Base-by-base conservation (phyloP, 2,329 filamentous ascomycete genomes). In the Rutstroemia sp. region DNA sequence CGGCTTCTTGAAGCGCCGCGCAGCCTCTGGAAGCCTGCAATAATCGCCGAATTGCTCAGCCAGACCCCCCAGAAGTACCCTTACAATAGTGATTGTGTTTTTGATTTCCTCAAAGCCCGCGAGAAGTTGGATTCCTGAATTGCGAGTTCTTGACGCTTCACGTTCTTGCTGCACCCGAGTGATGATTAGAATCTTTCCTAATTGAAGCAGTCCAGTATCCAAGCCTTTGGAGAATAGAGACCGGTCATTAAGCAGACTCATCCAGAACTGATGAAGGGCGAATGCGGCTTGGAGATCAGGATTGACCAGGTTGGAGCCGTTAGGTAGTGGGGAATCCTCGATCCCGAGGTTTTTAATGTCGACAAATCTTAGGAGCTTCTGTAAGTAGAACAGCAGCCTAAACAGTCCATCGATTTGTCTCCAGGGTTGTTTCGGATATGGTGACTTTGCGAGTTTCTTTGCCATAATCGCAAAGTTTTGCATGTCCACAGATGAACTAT, bases 231-330 rank as follows among this genome's bases (percentile, higher is more conserved):
- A 19, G 12, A 30, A 46, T 4, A 62, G 47, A 16, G 57, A 58
- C 4, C 59, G 58, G 37, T 60, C 58, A 30, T 63, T 59, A 12
- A 63, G 44, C 18, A 54, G 49, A 12, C 56, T 58, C 38, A 61
- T 57, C 51, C 51, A 62, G 23, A 55, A 56, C 34, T 59, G 45
- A 45, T 61, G 58, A 21, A 63, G 46, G 10, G 49, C 44, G 57
- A 58, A 62, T 5, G 57, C 44, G n/a, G 46, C 42, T n/a, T 30
- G 50, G 30, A 59, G 9, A 12, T 23, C 18, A 16, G 41, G 10
- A 10, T 25, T 25, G 2, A 39, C 16, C n/a, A 59, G 37, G 16
- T 53, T 59, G 8, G 57, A 55, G 8, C 57, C 49, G 52, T 57
- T 47, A 8, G 57, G 42, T 9, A 57, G 34, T 10, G 57, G 41